Percentiles rank a stretch among this genome's conserved stretches.
Conservation (phyloP, 768 basidiomycete genomes). For the Austroboletus eburneus region DNA sequence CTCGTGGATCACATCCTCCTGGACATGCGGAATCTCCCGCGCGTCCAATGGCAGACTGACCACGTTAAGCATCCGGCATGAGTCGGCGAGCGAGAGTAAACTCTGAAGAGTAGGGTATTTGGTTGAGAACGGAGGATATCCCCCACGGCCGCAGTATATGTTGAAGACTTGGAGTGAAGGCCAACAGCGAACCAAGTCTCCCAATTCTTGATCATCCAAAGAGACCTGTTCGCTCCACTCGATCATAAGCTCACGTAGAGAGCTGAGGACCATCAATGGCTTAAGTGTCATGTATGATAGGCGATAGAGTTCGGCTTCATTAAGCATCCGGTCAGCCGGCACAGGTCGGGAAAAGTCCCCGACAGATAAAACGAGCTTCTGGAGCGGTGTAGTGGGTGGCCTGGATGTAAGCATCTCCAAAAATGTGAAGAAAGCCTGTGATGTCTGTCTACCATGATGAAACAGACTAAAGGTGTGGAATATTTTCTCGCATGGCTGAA, state of each 20-base stretch:
- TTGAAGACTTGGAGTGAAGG: slow-evolving; percentile 3
- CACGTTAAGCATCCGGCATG: neutral
- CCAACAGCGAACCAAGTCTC: slow-evolving; percentile 5
- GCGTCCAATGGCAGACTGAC: slow-evolving; percentile 12
- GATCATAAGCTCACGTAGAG: slow-evolving; percentile 5
- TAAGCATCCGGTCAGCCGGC: neutral
- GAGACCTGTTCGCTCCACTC: slow-evolving; percentile 11
- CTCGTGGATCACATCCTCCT: neutral
- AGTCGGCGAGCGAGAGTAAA: slow-evolving; percentile 3
- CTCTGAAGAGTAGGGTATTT: slow-evolving; percentile 8
- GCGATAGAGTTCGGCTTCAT: neutral
- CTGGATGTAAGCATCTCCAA: slow-evolving; percentile 4
- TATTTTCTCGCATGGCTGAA: slow-evolving; percentile 4
- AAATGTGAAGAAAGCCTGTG: neutral
- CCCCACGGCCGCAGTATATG: slow-evolving; percentile 5
- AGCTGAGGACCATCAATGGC: slow-evolving; percentile 1
- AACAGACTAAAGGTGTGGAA: slow-evolving; percentile 7
- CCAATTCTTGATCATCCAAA: slow-evolving; percentile 7
- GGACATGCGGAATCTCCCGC: slow-evolving; percentile 4
- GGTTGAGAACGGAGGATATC: slow-evolving; percentile 2
- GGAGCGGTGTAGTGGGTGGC: neutral
- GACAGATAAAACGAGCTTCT: neutral
- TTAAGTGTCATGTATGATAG: slow-evolving; percentile 7
- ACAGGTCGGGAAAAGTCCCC: neutral
- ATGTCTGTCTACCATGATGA: neutral